Evolutionary conservation across 2,329 filamentous ascomycete species (phyloP).

Genomic region (Venturia pyrina): DNA sequence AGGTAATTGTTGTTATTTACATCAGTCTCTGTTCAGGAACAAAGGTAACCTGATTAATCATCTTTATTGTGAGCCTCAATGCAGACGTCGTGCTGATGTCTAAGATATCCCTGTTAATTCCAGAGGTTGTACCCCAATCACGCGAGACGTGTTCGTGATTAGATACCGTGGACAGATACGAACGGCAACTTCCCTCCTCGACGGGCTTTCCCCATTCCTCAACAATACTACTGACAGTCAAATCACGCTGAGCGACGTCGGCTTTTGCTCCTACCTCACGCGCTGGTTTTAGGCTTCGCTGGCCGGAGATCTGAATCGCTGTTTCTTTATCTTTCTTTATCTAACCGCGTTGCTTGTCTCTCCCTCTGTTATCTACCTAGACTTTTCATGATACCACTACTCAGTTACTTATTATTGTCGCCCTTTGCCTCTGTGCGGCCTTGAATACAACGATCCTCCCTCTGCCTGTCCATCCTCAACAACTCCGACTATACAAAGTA

Average conservation of each 20-base stretch:
- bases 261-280: neutral
- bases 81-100: neutral
- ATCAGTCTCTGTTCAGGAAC: too few relatives aligned
- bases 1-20: too few relatives aligned
- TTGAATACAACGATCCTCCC: neutral
- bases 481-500: too few relatives aligned
- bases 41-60: too few relatives aligned
- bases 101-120: neutral
- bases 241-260: neutral
- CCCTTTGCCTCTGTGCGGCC: neutral
- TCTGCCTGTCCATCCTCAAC: neutral
- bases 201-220: neutral
- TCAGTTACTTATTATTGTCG: too few relatives aligned
- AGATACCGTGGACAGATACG: neutral
- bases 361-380: too few relatives aligned
- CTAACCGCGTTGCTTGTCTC: neutral
- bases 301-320: neutral
- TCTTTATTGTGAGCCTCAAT: neutral
- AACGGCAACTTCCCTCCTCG: neutral
- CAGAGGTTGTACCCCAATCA: neutral
- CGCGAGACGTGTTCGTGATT: neutral
- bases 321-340: neutral
- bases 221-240: neutral
- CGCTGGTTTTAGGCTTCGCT: neutral
- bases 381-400: too few relatives aligned